Conservation (phyloP, 2,329 filamentous ascomycete species). For the Colletotrichum eremochloae region DNA sequence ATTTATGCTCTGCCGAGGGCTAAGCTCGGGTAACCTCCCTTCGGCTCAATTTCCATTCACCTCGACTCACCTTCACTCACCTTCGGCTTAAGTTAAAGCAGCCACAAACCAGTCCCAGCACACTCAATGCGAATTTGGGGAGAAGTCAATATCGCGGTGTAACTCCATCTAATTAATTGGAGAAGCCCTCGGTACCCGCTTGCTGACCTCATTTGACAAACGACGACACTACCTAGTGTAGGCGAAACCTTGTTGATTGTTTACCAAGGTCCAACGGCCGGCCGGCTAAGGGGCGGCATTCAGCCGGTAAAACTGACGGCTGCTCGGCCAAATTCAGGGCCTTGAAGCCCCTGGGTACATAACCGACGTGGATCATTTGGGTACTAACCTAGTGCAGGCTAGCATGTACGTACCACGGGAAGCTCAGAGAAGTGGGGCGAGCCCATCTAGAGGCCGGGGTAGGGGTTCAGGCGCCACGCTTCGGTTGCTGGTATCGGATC, state of each 20-base stretch:
- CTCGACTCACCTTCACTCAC: not conserved
- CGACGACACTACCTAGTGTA: not conserved
- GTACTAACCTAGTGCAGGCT: slow-evolving; percentile 16
- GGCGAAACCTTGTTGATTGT: slow-evolving; percentile 1
- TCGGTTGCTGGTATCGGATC: slow-evolving; percentile 38
- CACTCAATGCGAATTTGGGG: not conserved
- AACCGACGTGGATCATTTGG: slow-evolving; percentile 31
- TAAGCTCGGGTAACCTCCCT: not conserved
- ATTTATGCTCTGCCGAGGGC: not conserved
- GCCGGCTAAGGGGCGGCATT: slow-evolving; percentile 16
- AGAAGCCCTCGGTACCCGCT: slow-evolving; percentile 22
- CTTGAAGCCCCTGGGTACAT: not conserved
- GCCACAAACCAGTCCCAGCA: not conserved
- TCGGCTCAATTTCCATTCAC: not conserved
- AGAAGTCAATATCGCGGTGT: not conserved
- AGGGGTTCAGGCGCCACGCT: slow-evolving; percentile 19
- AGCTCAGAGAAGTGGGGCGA: slow-evolving; percentile 1
- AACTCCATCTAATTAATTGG: not conserved
- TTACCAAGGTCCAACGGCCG: slow-evolving; percentile 32
- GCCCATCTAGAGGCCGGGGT: slow-evolving; percentile 22
- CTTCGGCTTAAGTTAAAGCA: not conserved
- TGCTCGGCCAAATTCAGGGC: slow-evolving; percentile 12
- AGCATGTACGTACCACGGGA: not conserved
- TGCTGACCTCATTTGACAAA: not conserved
- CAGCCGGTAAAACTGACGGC: slow-evolving; percentile 12